phyloP scores from a whole-genome alignment of 179 eudicot genomes.

The Spinacia oleracea region DNA sequence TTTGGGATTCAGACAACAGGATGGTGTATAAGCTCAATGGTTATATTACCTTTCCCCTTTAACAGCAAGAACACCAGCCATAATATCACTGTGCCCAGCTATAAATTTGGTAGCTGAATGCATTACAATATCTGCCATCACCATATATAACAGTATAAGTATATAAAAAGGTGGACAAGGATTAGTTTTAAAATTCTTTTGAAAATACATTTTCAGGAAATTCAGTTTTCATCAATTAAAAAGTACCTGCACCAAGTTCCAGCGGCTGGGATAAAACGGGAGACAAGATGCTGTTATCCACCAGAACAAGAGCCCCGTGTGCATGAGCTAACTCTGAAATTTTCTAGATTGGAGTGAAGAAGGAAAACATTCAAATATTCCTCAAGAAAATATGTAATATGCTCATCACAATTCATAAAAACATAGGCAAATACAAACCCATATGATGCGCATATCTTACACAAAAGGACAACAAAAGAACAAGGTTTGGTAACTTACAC shows the following conservation, averaged over 20 bases:
- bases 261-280: conserved; percentile 87
- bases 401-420: neutral
- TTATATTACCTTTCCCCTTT: conserved; percentile 82
- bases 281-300: conserved; percentile 98
- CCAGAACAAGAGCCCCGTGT: conserved; percentile 85
- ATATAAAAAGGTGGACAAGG: conserved; percentile 8
- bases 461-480: neutral
- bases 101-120: conserved; percentile 96
- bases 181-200: neutral
- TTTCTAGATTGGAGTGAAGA: conserved; percentile 49
- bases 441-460: neutral
- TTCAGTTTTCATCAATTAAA: neutral
- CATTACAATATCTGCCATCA: conserved; percentile 87
- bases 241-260: conserved; percentile 93
- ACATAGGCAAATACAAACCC: neutral
- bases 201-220: neutral
- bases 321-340: conserved; percentile 93
- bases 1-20: neutral
- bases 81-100: conserved; percentile 95
- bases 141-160: conserved; percentile 2
- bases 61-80: conserved; percentile 94
- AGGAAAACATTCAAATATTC: neutral
- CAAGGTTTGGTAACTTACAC: conserved; percentile 65
- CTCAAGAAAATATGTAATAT: neutral
- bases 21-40: neutral